phyloP scores from a whole-genome alignment of 2,329 filamentous ascomycete genomes.

The Cadophora malorum region DNA sequence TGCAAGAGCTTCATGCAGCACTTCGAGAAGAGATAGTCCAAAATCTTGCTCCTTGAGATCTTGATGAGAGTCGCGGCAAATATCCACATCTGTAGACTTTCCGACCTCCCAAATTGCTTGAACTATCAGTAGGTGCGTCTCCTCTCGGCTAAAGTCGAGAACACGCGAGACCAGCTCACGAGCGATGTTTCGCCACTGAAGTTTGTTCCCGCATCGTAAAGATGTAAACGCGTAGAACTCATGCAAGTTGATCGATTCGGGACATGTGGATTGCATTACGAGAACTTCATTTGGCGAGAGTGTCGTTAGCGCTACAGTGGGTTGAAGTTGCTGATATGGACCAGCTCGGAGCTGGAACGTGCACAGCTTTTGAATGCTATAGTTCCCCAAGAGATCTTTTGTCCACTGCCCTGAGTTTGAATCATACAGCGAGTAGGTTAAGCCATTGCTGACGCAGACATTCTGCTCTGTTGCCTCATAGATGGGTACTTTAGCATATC shows the following conservation, averaged over 20 bases:
- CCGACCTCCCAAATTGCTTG: not conserved
- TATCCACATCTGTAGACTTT: not conserved
- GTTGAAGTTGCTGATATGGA: not conserved
- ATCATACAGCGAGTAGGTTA: not conserved
- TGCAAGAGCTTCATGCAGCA: not conserved
- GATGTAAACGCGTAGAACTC: not conserved
- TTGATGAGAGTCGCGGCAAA: not conserved
- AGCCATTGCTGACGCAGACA: not conserved
- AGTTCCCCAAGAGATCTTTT: not conserved
- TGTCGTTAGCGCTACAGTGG: not conserved
- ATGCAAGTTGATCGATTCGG: not conserved
- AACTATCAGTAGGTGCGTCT: not conserved
- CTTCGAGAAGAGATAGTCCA: not conserved
- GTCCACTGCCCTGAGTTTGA: not conserved
- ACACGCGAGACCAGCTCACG: not conserved
- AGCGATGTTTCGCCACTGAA: not conserved
- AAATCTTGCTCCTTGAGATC: not conserved
- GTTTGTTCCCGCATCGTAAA: not conserved
- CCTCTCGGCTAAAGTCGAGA: not conserved
- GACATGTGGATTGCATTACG: not conserved
- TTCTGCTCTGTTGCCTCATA: not conserved
- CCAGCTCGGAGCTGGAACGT: not conserved
- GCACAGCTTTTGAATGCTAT: not conserved
- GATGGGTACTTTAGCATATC: not conserved
- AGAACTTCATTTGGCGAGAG: not conserved